Conservation (phyloP, 805 yeast genomes). For the Komagataella phaffii region DNA sequence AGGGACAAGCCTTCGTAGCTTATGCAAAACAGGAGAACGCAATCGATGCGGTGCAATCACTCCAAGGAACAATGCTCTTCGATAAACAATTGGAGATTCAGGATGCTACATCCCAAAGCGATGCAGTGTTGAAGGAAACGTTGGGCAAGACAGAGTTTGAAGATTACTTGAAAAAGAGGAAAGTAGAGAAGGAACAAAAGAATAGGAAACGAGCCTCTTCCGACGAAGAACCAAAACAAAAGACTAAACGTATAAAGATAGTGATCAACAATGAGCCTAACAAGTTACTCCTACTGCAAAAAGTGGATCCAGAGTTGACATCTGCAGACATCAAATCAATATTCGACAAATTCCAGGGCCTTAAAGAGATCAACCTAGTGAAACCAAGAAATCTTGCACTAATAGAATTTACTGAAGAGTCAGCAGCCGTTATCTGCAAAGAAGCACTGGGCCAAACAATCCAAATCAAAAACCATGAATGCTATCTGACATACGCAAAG, state of each 20-base stretch:
- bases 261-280: conserved; percentile 37
- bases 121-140: conserved; percentile 12
- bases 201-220: not conserved
- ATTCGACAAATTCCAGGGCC: conserved; percentile 45
- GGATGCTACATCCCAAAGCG: conserved; percentile 31
- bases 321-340: conserved; percentile 24
- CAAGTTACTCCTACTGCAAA: conserved; percentile 53
- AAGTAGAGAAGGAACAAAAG: conserved; percentile 1
- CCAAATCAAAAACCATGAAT: conserved; percentile 8
- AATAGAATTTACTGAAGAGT: conserved; percentile 56
- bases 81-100: conserved; percentile 34
- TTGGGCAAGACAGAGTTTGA: conserved; percentile 6
- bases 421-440: conserved; percentile 25
- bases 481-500: conserved; percentile 18
- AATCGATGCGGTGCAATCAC: conserved; percentile 24
- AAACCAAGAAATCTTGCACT: conserved; percentile 61
- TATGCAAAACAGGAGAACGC: conserved; percentile 31
- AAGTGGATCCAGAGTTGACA: conserved; percentile 33
- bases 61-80: conserved; percentile 27
- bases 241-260: conserved; percentile 3
- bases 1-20: conserved; percentile 77
- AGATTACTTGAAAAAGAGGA: conserved; percentile 1
- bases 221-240: not conserved
- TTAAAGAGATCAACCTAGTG: conserved; percentile 54
- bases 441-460: conserved; percentile 9